A percentile compares a stretch with the other conserved stretches of the same genome.
phyloP scores from a whole-genome alignment of 139 green algal genomes.

The Coelastrella sp. region DNA sequence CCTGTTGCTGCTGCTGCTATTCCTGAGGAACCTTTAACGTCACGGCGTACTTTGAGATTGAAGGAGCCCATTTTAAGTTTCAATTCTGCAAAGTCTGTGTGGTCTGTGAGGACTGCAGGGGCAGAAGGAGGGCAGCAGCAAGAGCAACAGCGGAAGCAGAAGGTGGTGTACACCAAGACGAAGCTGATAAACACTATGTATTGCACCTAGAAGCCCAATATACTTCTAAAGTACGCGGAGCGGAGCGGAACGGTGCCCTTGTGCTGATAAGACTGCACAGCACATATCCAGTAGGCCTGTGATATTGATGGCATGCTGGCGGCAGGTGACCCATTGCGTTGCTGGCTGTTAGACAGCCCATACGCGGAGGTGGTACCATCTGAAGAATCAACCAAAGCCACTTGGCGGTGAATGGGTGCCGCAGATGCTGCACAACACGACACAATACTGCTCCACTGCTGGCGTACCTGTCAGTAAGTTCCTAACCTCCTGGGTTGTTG shows the following conservation, averaged over 20 bases:
- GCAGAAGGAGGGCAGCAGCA: not conserved
- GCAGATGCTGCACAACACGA: not conserved
- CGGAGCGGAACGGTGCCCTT: too few relatives aligned
- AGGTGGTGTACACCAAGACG: not conserved
- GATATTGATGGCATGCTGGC: too few relatives aligned
- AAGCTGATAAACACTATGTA: not conserved
- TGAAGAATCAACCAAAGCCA: not conserved
- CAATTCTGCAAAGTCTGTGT: slow-evolving; percentile 25
- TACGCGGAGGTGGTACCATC: too few relatives aligned
- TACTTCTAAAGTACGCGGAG: too few relatives aligned
- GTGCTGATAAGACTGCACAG: too few relatives aligned
- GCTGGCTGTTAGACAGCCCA: too few relatives aligned
- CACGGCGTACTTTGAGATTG: slow-evolving; percentile 11
- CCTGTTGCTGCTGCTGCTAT: not conserved
- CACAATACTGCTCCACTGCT: not conserved
- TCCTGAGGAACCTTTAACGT: not conserved
- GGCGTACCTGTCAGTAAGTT: not conserved
- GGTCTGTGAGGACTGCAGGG: not conserved
- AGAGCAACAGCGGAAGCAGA: not conserved
- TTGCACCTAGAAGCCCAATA: not conserved
- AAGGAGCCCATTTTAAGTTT: slow-evolving; percentile 15
- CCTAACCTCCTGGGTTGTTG: not conserved
- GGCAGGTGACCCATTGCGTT: too few relatives aligned
- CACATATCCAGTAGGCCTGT: too few relatives aligned
- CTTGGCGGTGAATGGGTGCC: not conserved